phyloP scores from a whole-genome alignment of 2,329 filamentous ascomycete genomes.

The Scolecobasidium constrictum region DNA sequence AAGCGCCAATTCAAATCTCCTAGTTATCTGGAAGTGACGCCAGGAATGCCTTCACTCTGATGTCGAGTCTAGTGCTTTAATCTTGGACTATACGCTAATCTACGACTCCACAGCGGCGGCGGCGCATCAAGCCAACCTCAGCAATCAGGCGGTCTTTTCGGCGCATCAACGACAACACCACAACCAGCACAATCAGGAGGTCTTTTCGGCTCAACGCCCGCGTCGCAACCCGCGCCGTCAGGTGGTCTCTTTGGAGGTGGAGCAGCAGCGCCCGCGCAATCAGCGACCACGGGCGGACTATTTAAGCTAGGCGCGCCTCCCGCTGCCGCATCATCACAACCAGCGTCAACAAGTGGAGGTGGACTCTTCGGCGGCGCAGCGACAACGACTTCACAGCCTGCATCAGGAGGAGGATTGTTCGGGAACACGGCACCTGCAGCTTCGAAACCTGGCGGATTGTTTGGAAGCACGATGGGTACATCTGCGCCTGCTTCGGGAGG shows the following conservation, averaged over 20 bases:
- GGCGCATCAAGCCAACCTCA: too few species aligned
- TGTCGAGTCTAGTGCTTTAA: too few species aligned
- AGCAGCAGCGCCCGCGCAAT: slow-evolving; percentile 14
- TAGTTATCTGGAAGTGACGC: too few species aligned
- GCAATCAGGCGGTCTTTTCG: slow-evolving; percentile 19
- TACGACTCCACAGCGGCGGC: too few species aligned
- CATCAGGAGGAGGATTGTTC: slow-evolving; percentile 13
- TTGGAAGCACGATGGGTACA: slow-evolving; percentile 17
- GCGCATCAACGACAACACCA: slow-evolving; percentile 13
- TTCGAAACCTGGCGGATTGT: slow-evolving; percentile 20
- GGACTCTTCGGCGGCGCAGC: slow-evolving; percentile 18
- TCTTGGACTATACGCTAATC: too few species aligned
- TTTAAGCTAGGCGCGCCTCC: slow-evolving; percentile 3
- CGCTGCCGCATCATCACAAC: slow-evolving; percentile 6
- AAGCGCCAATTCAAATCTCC: too few species aligned
- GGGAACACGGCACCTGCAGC: slow-evolving; percentile 11
- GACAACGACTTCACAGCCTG: slow-evolving; percentile 15
- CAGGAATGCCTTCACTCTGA: too few species aligned
- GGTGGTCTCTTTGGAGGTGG: slow-evolving; percentile 22
- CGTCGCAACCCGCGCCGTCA: slow-evolving; percentile 13
- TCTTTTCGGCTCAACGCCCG: slow-evolving; percentile 11
- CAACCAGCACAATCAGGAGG: slow-evolving; percentile 16
- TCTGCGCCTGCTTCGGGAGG: background rate
- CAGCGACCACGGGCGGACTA: slow-evolving; percentile 14
- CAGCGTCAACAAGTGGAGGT: slow-evolving; percentile 16